Evolutionary conservation across 75 land plant species (phyloP).

Genomic region (Sequoiadendron giganteum): DNA sequence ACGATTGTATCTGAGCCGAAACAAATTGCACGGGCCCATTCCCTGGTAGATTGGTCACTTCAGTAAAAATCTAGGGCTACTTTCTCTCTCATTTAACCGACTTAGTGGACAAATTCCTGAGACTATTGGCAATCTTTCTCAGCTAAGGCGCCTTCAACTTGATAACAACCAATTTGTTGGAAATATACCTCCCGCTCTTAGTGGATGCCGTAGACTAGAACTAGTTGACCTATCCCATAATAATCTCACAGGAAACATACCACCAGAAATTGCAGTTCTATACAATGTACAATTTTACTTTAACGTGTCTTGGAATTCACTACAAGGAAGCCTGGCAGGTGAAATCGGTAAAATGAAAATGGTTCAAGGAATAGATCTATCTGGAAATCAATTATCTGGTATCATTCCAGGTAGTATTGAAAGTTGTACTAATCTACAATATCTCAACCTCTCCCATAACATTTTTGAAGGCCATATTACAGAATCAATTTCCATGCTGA

Average conservation of each 20-base stretch:
- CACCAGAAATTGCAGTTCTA: conserved; percentile 17
- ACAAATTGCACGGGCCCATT: conserved; percentile 34
- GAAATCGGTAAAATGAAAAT: conserved; percentile 15
- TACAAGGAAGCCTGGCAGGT: conserved; percentile 20
- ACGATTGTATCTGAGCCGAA: neutral
- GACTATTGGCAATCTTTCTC: conserved; percentile 24
- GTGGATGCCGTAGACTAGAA: neutral
- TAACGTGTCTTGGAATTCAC: conserved; percentile 8
- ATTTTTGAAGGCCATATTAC: neutral
- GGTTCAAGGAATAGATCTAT: conserved; percentile 24
- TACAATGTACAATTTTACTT: conserved; percentile 16
- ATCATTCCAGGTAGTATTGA: conserved; percentile 15
- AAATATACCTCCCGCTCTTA: conserved; percentile 22
- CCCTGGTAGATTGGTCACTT: conserved; percentile 32
- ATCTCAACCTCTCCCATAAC: conserved; percentile 19
- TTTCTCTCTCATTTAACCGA: conserved; percentile 21
- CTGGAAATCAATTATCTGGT: conserved; percentile 21
- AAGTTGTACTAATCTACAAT: conserved; percentile 16
- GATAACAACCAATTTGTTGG: conserved; percentile 34
- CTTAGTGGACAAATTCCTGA: conserved; percentile 29
- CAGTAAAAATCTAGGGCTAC: conserved; percentile 4
- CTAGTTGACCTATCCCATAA: conserved; percentile 38
- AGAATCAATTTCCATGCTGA: too few relatives aligned
- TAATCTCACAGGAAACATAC: conserved; percentile 16
- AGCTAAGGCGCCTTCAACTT: conserved; percentile 18